Base-by-base conservation (phyloP, 1,139 yeast species). In the Suhomyces coccinellae region DNA sequence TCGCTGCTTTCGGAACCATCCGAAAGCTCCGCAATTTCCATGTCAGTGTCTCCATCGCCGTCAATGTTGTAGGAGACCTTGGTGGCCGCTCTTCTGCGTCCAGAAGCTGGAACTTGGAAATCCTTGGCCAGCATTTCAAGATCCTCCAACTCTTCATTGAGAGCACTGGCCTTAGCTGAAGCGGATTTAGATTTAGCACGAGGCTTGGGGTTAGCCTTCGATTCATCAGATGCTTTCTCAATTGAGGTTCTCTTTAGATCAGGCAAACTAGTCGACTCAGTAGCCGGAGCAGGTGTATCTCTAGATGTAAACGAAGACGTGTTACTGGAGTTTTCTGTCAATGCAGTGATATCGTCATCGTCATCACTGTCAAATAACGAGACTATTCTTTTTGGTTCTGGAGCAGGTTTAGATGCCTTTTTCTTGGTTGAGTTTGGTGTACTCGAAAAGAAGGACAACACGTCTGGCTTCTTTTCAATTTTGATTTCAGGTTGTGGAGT, bases 291-390 rank as follows among this genome's bases (percentile, higher is more conserved):
- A 3, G 45, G 41, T 3, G 45, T 32, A 9, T 36, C 41, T n/a
- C 42, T 32, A 4, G 44, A 35, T 4, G 40, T 36, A 12, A 39
- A 17, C 7, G 45, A 41, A 9, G 48, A 38, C 5, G 35, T 20
- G 13, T 33, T 34, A 32, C 43, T 39, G 12, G 33, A 12, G 33
- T 28, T 26, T 26, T 14, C 28, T 4, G 16, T 35, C 2, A 26
- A 33, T 62, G 33, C 58, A 51, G 33, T 58, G 2, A 39, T 35
- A 13, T 41, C 47, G 36, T 62, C 67, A 40, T 67, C 72, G 37
- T 67, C 72, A 28, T 67, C 72, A 47, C 70, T 65, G 45, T 68
- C 74, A 47, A 68, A 69, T 17, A 59, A 50, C 7, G 62, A 56
- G 17, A 47, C 41, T 11, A 49, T 40, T 15, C 46, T 43, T 37